phyloP scores from a whole-genome alignment of 176 grass and related monocot genomes.

The Raddia guianensis region DNA sequence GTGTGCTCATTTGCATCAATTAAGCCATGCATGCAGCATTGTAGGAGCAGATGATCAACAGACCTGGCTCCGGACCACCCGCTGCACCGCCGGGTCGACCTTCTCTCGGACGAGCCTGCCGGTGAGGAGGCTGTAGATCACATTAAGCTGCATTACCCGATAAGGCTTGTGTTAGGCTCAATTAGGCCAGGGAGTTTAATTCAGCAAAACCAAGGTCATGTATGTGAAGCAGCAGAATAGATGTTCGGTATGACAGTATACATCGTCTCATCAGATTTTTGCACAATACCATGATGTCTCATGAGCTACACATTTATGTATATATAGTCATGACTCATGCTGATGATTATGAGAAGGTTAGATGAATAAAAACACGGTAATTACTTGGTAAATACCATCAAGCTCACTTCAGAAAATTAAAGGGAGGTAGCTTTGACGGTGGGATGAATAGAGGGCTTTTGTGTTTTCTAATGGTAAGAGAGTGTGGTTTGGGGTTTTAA shows the following conservation, averaged over 20 bases:
- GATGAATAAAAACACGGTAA: neutral
- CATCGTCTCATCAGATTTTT: neutral
- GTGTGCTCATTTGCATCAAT: neutral
- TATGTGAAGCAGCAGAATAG: neutral
- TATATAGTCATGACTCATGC: neutral
- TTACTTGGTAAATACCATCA: neutral
- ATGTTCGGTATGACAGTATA: constrained; percentile 5
- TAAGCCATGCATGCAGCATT: neutral
- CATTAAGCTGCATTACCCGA: constrained; percentile 60
- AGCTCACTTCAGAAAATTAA: neutral
- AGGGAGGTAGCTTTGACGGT: neutral
- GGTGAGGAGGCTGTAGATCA: constrained; percentile 71
- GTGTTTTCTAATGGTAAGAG: neutral
- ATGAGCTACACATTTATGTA: neutral
- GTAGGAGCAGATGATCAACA: neutral
- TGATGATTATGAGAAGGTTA: neutral
- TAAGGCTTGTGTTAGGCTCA: neutral
- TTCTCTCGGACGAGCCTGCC: constrained; percentile 85
- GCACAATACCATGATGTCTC: neutral
- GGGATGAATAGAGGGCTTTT: neutral
- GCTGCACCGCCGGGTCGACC: constrained; percentile 80
- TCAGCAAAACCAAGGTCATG: neutral
- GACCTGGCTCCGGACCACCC: constrained; percentile 82
- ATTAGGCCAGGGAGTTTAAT: neutral
- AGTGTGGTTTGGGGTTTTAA: neutral